Evolutionary conservation across 306 rosid genomes (phyloP).

Genomic region (Rosa multiflora): DNA sequence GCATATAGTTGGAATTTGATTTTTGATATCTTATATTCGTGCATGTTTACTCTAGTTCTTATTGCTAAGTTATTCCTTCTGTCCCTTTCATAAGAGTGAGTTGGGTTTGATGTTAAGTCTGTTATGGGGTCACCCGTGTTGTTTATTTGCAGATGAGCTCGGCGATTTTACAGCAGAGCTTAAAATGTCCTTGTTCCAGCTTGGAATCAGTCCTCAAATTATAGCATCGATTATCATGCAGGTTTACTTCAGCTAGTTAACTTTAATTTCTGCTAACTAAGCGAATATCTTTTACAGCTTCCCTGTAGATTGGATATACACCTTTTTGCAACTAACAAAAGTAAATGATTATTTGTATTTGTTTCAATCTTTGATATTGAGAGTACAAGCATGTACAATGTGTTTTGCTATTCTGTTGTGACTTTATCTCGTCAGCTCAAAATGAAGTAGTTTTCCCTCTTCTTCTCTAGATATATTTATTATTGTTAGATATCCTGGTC

Average conservation of each 20-base stretch:
- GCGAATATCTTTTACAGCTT: neutral
- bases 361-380: neutral
- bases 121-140: constrained; percentile 30
- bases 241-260: constrained; percentile 42
- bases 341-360: neutral
- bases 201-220: constrained; percentile 98
- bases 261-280: constrained; percentile 12
- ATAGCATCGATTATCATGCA: constrained; percentile 95
- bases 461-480: neutral
- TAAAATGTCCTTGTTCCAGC: constrained; percentile 94
- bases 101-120: neutral
- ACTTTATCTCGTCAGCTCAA: neutral
- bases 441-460: neutral
- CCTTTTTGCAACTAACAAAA: neutral
- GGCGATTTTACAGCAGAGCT: constrained; percentile 85
- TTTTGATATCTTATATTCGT: constrained; percentile 29
- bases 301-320: neutral
- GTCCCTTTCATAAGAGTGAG: neutral
- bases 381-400: neutral
- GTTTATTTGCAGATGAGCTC: constrained; percentile 85
- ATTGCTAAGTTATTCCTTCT: neutral
- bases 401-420: neutral
- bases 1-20: neutral
- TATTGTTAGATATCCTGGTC: neutral
- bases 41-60: constrained; percentile 19